Conservation (phyloP, 345 rosid genomes). For the Adansonia digitata region DNA sequence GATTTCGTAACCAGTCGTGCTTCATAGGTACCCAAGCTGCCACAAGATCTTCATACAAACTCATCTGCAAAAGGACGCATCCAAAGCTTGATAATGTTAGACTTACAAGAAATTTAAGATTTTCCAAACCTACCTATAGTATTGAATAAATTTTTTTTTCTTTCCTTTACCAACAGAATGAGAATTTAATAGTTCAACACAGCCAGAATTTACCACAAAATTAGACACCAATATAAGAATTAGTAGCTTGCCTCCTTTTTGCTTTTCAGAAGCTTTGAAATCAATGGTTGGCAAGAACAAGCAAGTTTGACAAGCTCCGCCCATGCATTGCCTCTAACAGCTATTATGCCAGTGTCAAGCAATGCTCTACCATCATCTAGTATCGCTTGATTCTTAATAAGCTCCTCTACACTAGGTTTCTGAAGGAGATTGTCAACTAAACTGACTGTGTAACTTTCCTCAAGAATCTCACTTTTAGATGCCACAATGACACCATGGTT, state of each 20-base stretch:
- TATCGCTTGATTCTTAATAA: slow-evolving; percentile 62
- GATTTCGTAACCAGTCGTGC: slow-evolving; percentile 74
- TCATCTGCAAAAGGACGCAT: slow-evolving; percentile 52
- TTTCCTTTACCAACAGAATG: neutral
- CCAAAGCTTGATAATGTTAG: neutral
- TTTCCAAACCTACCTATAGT: neutral
- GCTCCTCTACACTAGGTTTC: slow-evolving; percentile 77
- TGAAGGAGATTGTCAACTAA: slow-evolving; percentile 82
- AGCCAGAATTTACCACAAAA: neutral
- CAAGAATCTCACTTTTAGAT: slow-evolving; percentile 40
- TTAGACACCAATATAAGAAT: neutral
- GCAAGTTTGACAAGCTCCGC: slow-evolving; percentile 69
- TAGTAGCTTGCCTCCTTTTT: slow-evolving; percentile 60
- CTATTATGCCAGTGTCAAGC: slow-evolving; percentile 93
- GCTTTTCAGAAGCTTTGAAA: slow-evolving; percentile 54
- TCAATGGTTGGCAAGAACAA: slow-evolving; percentile 66
- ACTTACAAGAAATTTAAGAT: neutral
- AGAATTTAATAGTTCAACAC: neutral
- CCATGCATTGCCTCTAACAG: slow-evolving; percentile 93
- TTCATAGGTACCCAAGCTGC: slow-evolving; percentile 97
- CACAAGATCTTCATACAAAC: slow-evolving; percentile 95
- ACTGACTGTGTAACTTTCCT: slow-evolving; percentile 40
- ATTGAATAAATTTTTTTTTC: neutral
- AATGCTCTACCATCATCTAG: slow-evolving; percentile 85
- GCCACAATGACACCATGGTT: slow-evolving; percentile 94